Evolutionary conservation across 345 rosid genomes (phyloP).

Genomic region (Clarkia xantiana): DNA sequence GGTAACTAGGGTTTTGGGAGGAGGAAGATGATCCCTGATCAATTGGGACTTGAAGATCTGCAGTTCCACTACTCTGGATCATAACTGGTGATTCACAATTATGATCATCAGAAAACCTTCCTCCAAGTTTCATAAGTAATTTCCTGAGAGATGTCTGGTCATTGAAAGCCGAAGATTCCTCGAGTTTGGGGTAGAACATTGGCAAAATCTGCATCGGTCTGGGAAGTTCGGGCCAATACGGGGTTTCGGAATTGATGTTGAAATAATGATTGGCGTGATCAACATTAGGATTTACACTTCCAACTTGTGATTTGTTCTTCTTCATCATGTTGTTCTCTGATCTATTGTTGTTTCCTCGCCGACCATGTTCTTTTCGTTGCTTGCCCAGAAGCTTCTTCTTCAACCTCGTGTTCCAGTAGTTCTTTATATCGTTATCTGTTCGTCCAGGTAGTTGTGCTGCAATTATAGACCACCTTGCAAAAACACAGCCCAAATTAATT

Average conservation of each 20-base stretch:
- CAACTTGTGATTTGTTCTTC: constrained; percentile 9
- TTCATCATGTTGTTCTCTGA: constrained; percentile 15
- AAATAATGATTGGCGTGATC: constrained; percentile 6
- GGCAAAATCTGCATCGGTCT: constrained; percentile 12
- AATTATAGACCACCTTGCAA: constrained; percentile 40
- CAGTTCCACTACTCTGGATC: not conserved
- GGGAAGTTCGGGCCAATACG: constrained; percentile 36
- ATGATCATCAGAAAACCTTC: constrained; percentile 21
- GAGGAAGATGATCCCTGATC: not conserved
- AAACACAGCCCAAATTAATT: too few relatives aligned
- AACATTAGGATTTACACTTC: constrained; percentile 8
- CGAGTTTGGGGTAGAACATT: constrained; percentile 20
- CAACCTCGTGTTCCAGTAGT: constrained; percentile 52
- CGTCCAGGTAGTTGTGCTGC: constrained; percentile 55
- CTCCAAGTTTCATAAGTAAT: constrained; percentile 48
- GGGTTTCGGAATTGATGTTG: constrained; percentile 12
- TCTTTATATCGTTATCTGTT: constrained; percentile 55
- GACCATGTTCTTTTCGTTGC: constrained; percentile 23
- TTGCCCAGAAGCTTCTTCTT: constrained; percentile 43
- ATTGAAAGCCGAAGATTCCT: constrained; percentile 10
- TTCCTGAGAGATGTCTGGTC: constrained; percentile 38
- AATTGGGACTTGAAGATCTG: constrained; percentile 2
- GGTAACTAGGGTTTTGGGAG: constrained; percentile 5
- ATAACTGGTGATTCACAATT: constrained; percentile 6
- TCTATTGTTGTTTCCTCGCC: constrained; percentile 14